Conservation (phyloP, 2,329 filamentous ascomycete genomes). For the Ampelomyces quisqualis region DNA sequence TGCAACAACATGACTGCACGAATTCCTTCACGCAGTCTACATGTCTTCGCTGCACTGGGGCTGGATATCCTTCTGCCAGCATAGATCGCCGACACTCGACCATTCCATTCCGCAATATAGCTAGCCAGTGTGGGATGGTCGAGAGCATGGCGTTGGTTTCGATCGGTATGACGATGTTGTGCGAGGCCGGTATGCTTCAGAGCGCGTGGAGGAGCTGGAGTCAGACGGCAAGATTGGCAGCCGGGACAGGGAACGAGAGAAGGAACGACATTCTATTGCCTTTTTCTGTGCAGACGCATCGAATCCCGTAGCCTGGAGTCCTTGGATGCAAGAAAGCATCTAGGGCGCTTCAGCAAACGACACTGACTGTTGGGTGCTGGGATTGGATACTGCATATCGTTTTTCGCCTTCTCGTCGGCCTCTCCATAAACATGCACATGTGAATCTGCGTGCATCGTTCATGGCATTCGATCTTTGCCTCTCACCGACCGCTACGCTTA, state of each 20-base stretch:
- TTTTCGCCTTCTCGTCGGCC: constrained; percentile 56
- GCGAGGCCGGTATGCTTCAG: constrained; percentile 47
- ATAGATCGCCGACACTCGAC: too few species aligned
- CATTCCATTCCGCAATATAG: too few species aligned
- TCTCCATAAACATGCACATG: constrained; percentile 48
- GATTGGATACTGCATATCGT: constrained; percentile 59
- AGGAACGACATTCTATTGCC: constrained; percentile 25
- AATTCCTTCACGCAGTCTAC: too few species aligned
- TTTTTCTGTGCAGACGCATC: constrained; percentile 56
- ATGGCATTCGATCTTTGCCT: constrained; percentile 59
- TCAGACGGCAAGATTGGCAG: neutral
- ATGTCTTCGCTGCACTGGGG: too few species aligned
- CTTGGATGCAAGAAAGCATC: constrained; percentile 22
- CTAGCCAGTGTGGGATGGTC: constrained; percentile 36
- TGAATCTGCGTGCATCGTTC: constrained; percentile 49
- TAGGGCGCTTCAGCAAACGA: constrained; percentile 1
- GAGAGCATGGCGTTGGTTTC: constrained; percentile 8
- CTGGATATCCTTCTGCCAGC: too few species aligned
- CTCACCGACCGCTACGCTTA: constrained; percentile 21
- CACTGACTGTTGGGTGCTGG: constrained; percentile 54
- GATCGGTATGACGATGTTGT: constrained; percentile 50
- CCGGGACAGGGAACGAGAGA: neutral
- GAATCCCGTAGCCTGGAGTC: constrained; percentile 48
- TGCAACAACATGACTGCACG: too few species aligned
- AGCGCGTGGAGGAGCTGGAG: constrained; percentile 12